These are phyloP conservation scores for Globisporangium barbulae DNA, from an alignment of 352 stramenopile genomes.

Conservation along the genomic window DNA sequence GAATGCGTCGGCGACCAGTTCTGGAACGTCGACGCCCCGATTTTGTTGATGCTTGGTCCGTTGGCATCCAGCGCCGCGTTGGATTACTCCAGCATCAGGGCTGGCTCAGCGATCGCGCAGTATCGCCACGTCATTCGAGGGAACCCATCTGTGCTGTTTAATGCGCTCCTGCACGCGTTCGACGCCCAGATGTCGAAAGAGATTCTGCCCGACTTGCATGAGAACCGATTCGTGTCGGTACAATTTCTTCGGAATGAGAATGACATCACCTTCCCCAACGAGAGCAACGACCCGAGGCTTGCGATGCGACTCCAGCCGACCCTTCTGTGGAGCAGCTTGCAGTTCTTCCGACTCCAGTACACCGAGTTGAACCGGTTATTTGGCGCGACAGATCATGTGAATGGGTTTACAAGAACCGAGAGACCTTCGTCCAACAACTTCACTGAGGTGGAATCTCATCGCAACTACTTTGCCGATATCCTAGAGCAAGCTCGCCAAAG, in stretches of 20 bases:
- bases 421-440: conserved; percentile 8
- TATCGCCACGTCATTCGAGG: conserved; percentile 48
- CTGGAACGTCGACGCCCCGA: conserved; percentile 64
- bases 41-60: conserved; percentile 57
- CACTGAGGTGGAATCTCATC: background rate
- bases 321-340: conserved; percentile 39
- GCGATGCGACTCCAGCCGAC: conserved; percentile 35
- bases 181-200: conserved; percentile 44
- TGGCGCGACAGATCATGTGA: conserved; percentile 1
- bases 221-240: conserved; percentile 52
- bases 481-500: conserved; percentile 4
- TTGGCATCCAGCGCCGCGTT: conserved; percentile 60
- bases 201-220: conserved; percentile 51
- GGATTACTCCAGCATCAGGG: conserved; percentile 15
- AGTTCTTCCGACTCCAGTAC: conserved; percentile 65
- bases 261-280: conserved; percentile 53
- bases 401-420: background rate
- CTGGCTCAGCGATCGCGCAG: conserved; percentile 21
- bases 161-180: conserved; percentile 51
- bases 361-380: conserved; percentile 32
- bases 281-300: conserved; percentile 46
- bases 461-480: conserved; percentile 9
- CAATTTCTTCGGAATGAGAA: conserved; percentile 51
- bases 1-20: conserved; percentile 64
- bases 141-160: conserved; percentile 63